Conservation (phyloP, 2,329 filamentous ascomycete genomes). For the Thermothelomyces thermophilus region DNA sequence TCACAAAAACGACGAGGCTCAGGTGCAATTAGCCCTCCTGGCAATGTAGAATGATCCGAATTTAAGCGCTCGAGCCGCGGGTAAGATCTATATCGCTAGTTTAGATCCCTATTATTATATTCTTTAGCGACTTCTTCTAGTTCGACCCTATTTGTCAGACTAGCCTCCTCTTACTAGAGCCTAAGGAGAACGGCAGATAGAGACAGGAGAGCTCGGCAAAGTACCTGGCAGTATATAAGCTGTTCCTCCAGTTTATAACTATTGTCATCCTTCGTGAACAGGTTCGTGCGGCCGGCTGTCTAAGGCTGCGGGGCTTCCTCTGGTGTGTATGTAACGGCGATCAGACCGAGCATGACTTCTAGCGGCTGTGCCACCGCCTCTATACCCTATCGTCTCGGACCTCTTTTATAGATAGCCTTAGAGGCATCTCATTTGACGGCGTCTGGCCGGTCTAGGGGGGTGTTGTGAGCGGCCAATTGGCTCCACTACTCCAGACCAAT, state of each 20-base stretch:
- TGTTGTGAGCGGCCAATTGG: too few species aligned
- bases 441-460: too few species aligned
- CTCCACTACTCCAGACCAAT: too few species aligned
- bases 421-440: too few species aligned
- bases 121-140: too few species aligned
- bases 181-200: too few species aligned
- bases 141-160: too few species aligned
- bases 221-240: conserved; percentile 8
- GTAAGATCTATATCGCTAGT: not conserved
- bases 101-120: too few species aligned
- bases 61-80: not conserved
- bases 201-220: conserved; percentile 3
- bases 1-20: not conserved
- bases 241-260: conserved; percentile 9
- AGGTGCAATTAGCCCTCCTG: not conserved
- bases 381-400: not conserved
- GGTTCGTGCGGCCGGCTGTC: conserved; percentile 11
- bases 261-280: conserved; percentile 15
- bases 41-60: not conserved
- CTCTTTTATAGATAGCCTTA: not conserved
- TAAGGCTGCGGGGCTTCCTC: conserved; percentile 8
- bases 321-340: not conserved
- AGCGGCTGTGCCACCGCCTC: conserved; percentile 1
- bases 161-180: too few species aligned
- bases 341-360: conserved; percentile 6